phyloP scores from a whole-genome alignment of 192 early-diverging fungal species.

The Martensiomyces pterosporus region DNA sequence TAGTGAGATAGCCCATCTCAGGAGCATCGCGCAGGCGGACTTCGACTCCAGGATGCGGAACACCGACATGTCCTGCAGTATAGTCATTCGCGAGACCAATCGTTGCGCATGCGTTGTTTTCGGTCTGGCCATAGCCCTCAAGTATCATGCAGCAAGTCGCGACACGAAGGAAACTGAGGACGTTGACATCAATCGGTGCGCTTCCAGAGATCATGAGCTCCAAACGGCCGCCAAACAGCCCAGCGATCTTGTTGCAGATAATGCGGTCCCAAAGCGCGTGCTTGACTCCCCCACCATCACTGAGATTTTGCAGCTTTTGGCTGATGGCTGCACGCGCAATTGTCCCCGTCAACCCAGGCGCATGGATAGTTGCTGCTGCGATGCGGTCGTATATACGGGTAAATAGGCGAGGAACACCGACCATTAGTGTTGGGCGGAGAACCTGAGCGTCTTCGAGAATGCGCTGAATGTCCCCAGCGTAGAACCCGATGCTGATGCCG shows the following conservation, averaged over 20 bases:
- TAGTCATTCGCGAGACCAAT: conserved; percentile 27
- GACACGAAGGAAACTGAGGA: conserved; percentile 65
- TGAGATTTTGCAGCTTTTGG: conserved; percentile 57
- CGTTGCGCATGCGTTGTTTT: conserved; percentile 31
- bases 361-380: conserved; percentile 53
- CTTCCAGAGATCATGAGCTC: conserved; percentile 60
- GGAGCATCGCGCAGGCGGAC: conserved; percentile 87
- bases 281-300: conserved; percentile 50
- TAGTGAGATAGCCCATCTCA: conserved; percentile 80
- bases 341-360: conserved; percentile 58
- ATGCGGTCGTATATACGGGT: conserved; percentile 91
- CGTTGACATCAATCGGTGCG: conserved; percentile 63
- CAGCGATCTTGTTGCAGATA: conserved; percentile 79
- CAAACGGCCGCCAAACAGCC: conserved; percentile 71
- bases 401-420: conserved; percentile 85
- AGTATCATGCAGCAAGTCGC: conserved; percentile 53
- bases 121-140: conserved; percentile 55
- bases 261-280: conserved; percentile 84
- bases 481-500: conserved; percentile 75
- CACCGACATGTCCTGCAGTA: conserved; percentile 67
- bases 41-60: conserved; percentile 68
- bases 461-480: conserved; percentile 54
- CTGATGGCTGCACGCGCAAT: conserved; percentile 58
- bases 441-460: conserved; percentile 80
- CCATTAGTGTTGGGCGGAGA: conserved; percentile 81